These are phyloP conservation scores for Trichoderma harzianum DNA, from an alignment of 2,329 filamentous ascomycete species.

Conservation along the genomic window DNA sequence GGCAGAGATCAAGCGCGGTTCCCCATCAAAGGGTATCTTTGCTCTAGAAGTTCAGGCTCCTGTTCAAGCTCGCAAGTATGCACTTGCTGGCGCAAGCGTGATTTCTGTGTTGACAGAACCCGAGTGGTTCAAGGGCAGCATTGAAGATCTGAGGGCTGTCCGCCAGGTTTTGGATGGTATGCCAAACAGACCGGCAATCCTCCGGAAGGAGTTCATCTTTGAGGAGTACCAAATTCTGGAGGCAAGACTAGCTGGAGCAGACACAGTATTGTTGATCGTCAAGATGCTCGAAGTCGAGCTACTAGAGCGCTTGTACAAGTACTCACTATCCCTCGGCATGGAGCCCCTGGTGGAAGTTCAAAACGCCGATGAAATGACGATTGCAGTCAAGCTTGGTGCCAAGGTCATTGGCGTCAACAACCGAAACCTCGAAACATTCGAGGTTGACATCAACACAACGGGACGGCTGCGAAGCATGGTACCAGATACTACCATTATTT, in stretches of 20 bases:
- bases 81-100: conserved; percentile 88
- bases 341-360: conserved; percentile 97
- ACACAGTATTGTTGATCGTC: conserved; percentile 92
- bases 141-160: conserved; percentile 86
- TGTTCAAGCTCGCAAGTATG: conserved; percentile 85
- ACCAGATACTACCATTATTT: conserved; percentile 80
- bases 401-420: conserved; percentile 98
- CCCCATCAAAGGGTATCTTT: conserved; percentile 94
- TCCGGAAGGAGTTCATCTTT: conserved; percentile 96
- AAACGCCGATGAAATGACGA: conserved; percentile 86
- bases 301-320: conserved; percentile 76
- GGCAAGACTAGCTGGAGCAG: conserved; percentile 85
- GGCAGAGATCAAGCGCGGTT: conserved; percentile 96
- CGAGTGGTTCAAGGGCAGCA: conserved; percentile 98
- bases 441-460: conserved; percentile 91
- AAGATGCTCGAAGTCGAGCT: conserved; percentile 87
- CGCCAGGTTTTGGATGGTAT: conserved; percentile 86
- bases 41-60: conserved; percentile 84
- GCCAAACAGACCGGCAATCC: conserved; percentile 84
- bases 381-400: conserved; percentile 79
- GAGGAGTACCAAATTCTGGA: conserved; percentile 98
- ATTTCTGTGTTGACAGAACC: conserved; percentile 99
- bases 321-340: conserved; percentile 89
- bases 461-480: conserved; percentile 85
- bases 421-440: conserved; percentile 91